A percentile compares a stretch with the other conserved stretches of the same genome.
These are phyloP conservation scores for Epichloe typhina DNA, from an alignment of 2,329 filamentous ascomycete genomes.

Conservation along the genomic window DNA sequence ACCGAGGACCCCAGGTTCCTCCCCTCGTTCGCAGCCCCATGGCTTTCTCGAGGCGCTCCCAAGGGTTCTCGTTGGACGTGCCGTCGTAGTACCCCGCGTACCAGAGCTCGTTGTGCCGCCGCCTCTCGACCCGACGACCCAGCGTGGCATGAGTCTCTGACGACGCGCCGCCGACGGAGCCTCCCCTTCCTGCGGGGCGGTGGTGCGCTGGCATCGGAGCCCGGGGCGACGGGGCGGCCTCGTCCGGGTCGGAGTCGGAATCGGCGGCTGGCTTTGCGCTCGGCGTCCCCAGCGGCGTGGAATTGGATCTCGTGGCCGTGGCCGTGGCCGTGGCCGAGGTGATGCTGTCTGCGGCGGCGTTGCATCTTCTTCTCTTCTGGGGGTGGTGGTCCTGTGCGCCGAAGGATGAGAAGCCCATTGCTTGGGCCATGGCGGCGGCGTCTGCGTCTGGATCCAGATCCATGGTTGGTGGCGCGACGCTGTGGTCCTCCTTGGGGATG, in stretches of 20 bases:
- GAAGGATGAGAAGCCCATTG: slow-evolving; percentile 65
- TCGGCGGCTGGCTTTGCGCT: slow-evolving; percentile 17
- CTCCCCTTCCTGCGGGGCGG: too few relatives aligned
- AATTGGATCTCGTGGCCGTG: slow-evolving; percentile 23
- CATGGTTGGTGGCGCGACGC: slow-evolving; percentile 4
- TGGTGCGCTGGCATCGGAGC: too few relatives aligned
- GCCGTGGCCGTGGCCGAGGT: slow-evolving; percentile 14
- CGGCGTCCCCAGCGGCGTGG: slow-evolving; percentile 19
- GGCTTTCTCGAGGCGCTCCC: slow-evolving; percentile 42
- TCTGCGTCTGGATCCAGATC: slow-evolving; percentile 13
- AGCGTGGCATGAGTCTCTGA: not conserved
- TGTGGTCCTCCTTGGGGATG: not conserved
- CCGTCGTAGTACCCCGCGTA: slow-evolving; percentile 55
- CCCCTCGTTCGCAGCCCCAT: slow-evolving; percentile 30
- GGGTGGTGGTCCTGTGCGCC: slow-evolving; percentile 35
- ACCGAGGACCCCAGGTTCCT: slow-evolving; percentile 30
- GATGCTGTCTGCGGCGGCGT: slow-evolving; percentile 36
- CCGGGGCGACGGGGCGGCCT: not conserved
- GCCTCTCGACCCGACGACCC: not conserved
- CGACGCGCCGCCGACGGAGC: not conserved
- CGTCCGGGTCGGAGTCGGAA: slow-evolving; percentile 16
- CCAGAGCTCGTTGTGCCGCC: slow-evolving; percentile 1
- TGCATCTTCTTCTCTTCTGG: slow-evolving; percentile 55
- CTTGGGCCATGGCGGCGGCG: slow-evolving; percentile 41
- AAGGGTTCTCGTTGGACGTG: slow-evolving; percentile 59